These are phyloP conservation scores for Phanerodontia chrysosporium DNA, from an alignment of 768 basidiomycete species.

Conservation along the genomic window DNA sequence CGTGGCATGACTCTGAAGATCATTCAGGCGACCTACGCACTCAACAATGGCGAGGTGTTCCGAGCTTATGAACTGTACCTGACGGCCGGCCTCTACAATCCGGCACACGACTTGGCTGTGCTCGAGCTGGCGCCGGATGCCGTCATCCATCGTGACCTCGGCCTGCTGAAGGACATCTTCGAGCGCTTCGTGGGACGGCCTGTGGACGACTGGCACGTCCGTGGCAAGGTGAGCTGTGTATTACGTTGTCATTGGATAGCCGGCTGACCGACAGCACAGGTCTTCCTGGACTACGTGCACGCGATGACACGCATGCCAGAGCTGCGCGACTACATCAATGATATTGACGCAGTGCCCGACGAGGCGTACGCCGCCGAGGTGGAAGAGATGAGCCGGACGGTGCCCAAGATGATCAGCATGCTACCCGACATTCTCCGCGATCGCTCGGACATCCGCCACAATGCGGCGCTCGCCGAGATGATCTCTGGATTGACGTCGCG, in stretches of 20 bases:
- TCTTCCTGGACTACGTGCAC: slow-evolving; percentile 68
- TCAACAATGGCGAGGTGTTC: slow-evolving; percentile 57
- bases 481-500: slow-evolving; percentile 53
- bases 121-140: slow-evolving; percentile 87
- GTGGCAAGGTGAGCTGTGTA: slow-evolving; percentile 75
- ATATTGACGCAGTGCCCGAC: slow-evolving; percentile 40
- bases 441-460: slow-evolving; percentile 56
- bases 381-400: slow-evolving; percentile 52
- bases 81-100: slow-evolving; percentile 60
- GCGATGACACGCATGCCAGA: slow-evolving; percentile 58
- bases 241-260: too few species aligned
- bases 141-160: slow-evolving; percentile 53
- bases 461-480: slow-evolving; percentile 72
- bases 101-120: slow-evolving; percentile 83
- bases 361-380: slow-evolving; percentile 46
- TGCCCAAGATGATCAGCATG: slow-evolving; percentile 62
- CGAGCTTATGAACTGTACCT: slow-evolving; percentile 77
- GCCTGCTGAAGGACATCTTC: slow-evolving; percentile 68
- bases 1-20: slow-evolving; percentile 1
- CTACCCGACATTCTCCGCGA: slow-evolving; percentile 67
- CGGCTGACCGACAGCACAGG: slow-evolving; percentile 33
- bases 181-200: slow-evolving; percentile 51
- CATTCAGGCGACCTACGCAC: slow-evolving; percentile 60
- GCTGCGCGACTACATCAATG: slow-evolving; percentile 41
- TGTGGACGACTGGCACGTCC: slow-evolving; percentile 75